Evolutionary conservation across 164 flowering plant species (phyloP), one percentile per base, ranked within the genome.

Genomic region (Cinnamomum chago): DNA sequence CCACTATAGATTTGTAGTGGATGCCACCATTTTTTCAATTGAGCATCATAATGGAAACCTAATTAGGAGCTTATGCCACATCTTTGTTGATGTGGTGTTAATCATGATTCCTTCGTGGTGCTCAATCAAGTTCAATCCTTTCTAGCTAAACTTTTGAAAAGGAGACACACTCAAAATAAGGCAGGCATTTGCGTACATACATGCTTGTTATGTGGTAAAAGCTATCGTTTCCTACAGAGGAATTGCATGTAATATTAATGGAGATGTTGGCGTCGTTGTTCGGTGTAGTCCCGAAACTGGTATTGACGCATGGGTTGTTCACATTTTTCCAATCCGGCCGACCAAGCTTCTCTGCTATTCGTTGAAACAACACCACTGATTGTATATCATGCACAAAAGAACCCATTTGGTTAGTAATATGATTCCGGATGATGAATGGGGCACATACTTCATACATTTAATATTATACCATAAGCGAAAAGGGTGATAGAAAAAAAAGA

Each of bases 271-370:
- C 22, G 5, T 60, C 65, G 1, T 35, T 67, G 1, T 35, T 71
- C 0, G 14, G 58, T 2, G 52, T 35, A 3, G 1, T 55, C 89
- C 88, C 81, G 11, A 79, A 80, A 10, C 23, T 18, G 6, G 64
- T 0, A 27, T 79, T 73, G 24, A 78, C 72, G 77, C 90, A 89
- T 15, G 90, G 90, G 83, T 87, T 83, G 27, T 66, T 76, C 77
- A 89, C 87, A 73, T 87, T 35, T 72, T 87, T 35, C 92, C 92
- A 89, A 30, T 85, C 72, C 4, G 14, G 79, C 76, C 86, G 87
- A 62, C 87, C 86, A 47, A 87, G 22, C 2, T 79, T 81, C 70
- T 68, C 75, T 17, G 79, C 90, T 66, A 86, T 77, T 33, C 81
- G 79, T 4, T 22, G 4, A 47, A 87, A 65, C 5, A 84, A 73